These are phyloP conservation scores for Chaetoceros tenuissimus DNA, from an alignment of 108 stramenopile genomes.

Conservation along the genomic window DNA sequence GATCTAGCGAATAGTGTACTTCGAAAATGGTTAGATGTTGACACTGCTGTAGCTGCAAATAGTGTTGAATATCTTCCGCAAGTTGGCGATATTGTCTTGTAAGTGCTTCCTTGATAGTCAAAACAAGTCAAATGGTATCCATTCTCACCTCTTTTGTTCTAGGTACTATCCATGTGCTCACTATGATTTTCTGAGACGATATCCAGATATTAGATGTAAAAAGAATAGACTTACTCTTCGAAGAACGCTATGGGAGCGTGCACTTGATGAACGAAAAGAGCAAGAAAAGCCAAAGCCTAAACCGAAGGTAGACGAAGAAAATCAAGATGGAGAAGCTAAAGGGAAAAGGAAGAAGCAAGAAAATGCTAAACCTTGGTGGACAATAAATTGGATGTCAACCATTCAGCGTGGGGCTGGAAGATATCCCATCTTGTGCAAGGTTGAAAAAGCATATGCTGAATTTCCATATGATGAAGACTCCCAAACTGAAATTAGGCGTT, in stretches of 20 bases:
- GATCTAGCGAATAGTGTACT: conserved; percentile 21
- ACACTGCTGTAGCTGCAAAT: conserved; percentile 3
- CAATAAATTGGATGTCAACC: conserved; percentile 26
- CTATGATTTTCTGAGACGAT: conserved; percentile 15
- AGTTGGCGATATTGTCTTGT: conserved; percentile 37
- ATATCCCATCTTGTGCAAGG: conserved; percentile 46
- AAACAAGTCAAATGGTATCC: background rate
- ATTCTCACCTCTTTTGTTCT: background rate
- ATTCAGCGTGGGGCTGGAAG: conserved; percentile 5
- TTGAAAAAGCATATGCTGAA: conserved; percentile 37
- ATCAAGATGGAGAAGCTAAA: conserved; percentile 3
- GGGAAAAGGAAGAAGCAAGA: background rate
- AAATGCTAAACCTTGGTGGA: conserved; percentile 21
- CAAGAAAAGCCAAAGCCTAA: background rate
- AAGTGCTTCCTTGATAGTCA: conserved; percentile 3
- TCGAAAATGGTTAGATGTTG: conserved; percentile 32
- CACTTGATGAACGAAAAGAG: conserved; percentile 1
- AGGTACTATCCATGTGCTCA: conserved; percentile 44
- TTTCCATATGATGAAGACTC: conserved; percentile 31
- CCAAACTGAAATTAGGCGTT: conserved; percentile 4
- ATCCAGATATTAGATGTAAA: conserved; percentile 30
- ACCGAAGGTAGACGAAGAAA: conserved; percentile 2
- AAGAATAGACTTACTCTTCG: conserved; percentile 10
- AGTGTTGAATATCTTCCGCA: conserved; percentile 38
- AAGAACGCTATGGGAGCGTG: conserved; percentile 35